Conservation (phyloP, 805 yeast genomes). For the Starmerella apicola region DNA sequence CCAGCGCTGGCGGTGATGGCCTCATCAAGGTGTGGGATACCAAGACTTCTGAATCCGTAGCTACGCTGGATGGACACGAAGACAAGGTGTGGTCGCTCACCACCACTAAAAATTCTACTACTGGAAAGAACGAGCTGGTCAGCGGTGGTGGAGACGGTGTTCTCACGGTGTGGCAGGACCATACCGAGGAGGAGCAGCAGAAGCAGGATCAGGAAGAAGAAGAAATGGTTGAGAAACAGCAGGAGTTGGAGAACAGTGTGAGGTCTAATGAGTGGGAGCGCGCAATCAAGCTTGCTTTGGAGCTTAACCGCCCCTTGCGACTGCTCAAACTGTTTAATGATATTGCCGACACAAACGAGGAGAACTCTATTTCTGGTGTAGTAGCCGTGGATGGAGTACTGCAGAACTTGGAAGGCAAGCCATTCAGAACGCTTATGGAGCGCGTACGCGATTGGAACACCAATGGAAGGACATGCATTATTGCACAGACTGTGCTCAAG, state of each 20-base stretch:
- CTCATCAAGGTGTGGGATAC: constrained; percentile 82
- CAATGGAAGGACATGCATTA: constrained; percentile 63
- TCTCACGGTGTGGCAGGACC: constrained; percentile 78
- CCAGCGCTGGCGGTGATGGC: constrained; percentile 84
- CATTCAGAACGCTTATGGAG: constrained; percentile 48
- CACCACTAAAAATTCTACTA: too few relatives aligned
- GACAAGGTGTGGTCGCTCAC: constrained; percentile 91
- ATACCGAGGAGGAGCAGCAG: constrained; percentile 58
- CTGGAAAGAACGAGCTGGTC: constrained; percentile 57
- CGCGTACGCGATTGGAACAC: constrained; percentile 93
- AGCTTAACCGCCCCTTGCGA: constrained; percentile 82
- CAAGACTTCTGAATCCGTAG: constrained; percentile 60
- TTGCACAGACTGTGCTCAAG: constrained; percentile 66
- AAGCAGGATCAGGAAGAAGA: constrained; percentile 40
- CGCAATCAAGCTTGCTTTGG: constrained; percentile 76
- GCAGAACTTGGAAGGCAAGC: constrained; percentile 43
- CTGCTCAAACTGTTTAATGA: constrained; percentile 63
- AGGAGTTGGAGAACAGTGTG: constrained; percentile 64
- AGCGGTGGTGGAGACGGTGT: constrained; percentile 95
- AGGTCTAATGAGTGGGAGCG: constrained; percentile 67
- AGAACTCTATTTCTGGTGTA: constrained; percentile 42
- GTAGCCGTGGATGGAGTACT: constrained; percentile 54
- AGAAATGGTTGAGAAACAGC: constrained; percentile 75
- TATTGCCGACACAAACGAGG: constrained; percentile 37
- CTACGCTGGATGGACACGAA: constrained; percentile 80